Base-by-base conservation (phyloP, 805 yeast genomes). In the Lipomyces oligophaga region DNA sequence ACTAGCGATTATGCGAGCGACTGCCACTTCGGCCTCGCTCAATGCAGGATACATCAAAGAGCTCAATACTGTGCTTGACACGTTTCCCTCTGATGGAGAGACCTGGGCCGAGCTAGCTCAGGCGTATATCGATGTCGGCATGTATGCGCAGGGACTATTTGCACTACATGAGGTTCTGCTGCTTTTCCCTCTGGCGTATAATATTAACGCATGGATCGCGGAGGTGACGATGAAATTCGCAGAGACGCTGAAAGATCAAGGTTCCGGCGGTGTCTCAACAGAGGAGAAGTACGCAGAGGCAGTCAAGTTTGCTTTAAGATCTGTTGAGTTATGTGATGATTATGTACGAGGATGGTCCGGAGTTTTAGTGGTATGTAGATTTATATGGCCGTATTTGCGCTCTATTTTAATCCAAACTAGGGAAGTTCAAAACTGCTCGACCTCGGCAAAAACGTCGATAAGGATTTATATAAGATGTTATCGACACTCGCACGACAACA, bases 311-410 rank as follows among this genome's bases (percentile, higher is more conserved):
- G 83, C 77, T 54, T 66, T 82, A 43, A 76, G 94, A 55, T 67
- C 88, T 6, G 80, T 87, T 4, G 97, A 93, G 64, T 69, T 89
- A 31, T 80, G 86, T 58, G 83, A 82, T 36, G 69, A 71, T 26
- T 83, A 78, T 62, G 65, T 76, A 18, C 74, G 86, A 54, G 83
- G 86, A 13, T 89, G 95, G 95, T 63, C 76, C 27, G 89, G 90
- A 1, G 65, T 85, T 1, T 71, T 70, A 34, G 58, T 72, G 8
- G 63, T 44, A 34, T 3, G 52, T 43, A 13, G 13, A 20, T 19
- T n/a, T 11, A 3, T 8, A 13, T 22, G 11, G n/a, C n/a, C n/a
- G n/a, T n/a, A n/a, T n/a, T 6, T 7, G 16, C 15, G 28, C 7
- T 5, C 4, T 18, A n/a, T 5, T 4, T 27, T 34, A 38, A n/a